Base-by-base conservation (phyloP, 1,284 basidiomycete genomes). In the Trichosporon faecale region DNA sequence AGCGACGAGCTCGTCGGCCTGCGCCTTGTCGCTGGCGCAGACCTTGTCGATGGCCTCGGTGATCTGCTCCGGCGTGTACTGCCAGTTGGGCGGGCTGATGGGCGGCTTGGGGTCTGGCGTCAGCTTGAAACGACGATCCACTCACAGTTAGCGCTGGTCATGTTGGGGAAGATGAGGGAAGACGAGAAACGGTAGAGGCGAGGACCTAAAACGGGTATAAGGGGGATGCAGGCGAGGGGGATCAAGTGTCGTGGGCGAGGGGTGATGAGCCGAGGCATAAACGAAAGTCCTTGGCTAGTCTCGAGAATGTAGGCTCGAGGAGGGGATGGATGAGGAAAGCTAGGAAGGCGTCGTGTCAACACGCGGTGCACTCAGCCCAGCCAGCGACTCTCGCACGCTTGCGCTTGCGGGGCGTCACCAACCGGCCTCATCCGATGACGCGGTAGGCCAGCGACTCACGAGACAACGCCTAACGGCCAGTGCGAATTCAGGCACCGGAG, bases 31-130 rank as follows among this genome's bases (percentile, higher is more conserved):
- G 31, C 27, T 29, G 6, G 35, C 23, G 60, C 71, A 70, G 60
- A 66, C 66, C 35, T 68, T 18, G 49, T 73, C 66, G 37, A 68
- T 65, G 8, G 31, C n/a, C 52, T 66, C 33, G 27, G 37, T 57
- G 27, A 73, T 67, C 35, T 27, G 18, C 25, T 69, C 52, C 7
- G 72, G 64, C n/a, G 68, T 71, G 68, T 68, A 68, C 18, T 52
- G 37, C 72, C 72, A 73, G 25, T 29, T 60, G 21, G 70, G 70
- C 18, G 72, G 72, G n/a, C 66, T 35, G n/a, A 66, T 64, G 18
- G 72, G 72, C 6, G 72, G 70, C 33, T 66, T 67, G 46, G 72
- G 72, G 66, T 70, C 68, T 67, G 66, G 5, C 16, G 44, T 46
- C 37, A 49, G 40, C 33, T 37, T 18, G 33, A 11, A 11, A 21